Percentiles rank a stretch among this genome's conserved stretches.
These are phyloP conservation scores for Erodium texanum DNA, from an alignment of 441 rosid genomes.

Conservation along the genomic window DNA sequence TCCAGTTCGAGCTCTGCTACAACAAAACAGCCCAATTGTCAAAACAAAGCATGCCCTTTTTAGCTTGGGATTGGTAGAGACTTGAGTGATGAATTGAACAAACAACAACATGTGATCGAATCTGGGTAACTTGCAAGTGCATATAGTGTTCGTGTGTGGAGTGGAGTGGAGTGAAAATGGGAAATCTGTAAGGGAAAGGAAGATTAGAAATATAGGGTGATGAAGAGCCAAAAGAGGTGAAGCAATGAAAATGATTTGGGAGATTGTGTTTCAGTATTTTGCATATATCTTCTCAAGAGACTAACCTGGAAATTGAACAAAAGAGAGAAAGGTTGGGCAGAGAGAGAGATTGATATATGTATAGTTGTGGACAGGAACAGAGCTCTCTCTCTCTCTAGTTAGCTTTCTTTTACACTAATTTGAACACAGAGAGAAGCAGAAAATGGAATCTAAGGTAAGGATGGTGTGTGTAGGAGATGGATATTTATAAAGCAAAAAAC, in stretches of 20 bases:
- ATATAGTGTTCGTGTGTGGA: too few species aligned
- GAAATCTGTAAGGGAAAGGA: too few species aligned
- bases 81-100: too few species aligned
- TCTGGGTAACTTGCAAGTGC: too few species aligned
- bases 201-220: conserved; percentile 9
- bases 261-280: conserved; percentile 46
- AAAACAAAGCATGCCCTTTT: too few species aligned
- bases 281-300: conserved; percentile 6
- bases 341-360: conserved; percentile 12
- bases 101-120: too few species aligned
- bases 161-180: too few species aligned
- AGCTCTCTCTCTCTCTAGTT: conserved; percentile 22
- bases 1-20: conserved; percentile 25
- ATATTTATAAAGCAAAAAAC: conserved; percentile 48
- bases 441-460: conserved; percentile 47
- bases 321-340: conserved; percentile 16
- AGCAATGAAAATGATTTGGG: conserved; percentile 36
- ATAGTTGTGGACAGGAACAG: conserved; percentile 20
- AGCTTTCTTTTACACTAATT: conserved; percentile 27
- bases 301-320: conserved; percentile 44
- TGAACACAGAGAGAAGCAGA: conserved; percentile 50
- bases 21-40: not conserved
- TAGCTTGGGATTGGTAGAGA: too few species aligned
- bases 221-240: conserved; percentile 47
- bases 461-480: conserved; percentile 31